Evolutionary conservation across 164 flowering plant genomes (phyloP).

Genomic region (Vitis rotundifolia): DNA sequence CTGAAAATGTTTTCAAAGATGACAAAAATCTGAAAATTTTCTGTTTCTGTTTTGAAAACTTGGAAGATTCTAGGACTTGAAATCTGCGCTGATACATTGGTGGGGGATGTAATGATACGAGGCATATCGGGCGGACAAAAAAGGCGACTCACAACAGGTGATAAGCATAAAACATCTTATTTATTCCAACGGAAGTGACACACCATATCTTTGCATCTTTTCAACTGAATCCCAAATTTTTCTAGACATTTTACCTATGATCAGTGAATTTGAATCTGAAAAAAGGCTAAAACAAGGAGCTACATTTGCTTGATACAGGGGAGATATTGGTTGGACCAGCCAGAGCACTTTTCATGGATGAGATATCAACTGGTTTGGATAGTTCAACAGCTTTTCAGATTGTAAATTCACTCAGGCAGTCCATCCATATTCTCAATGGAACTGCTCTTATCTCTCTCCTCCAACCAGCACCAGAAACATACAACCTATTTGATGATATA

Average conservation of each 20-base stretch:
- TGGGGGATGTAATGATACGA: slow-evolving; percentile 45
- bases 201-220: not conserved
- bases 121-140: slow-evolving; percentile 58
- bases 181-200: too few relatives aligned
- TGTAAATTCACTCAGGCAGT: slow-evolving; percentile 43
- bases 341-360: slow-evolving; percentile 56
- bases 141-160: slow-evolving; percentile 54
- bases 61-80: slow-evolving; percentile 53
- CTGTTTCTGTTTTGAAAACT: not conserved
- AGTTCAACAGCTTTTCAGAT: slow-evolving; percentile 59
- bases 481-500: slow-evolving; percentile 49
- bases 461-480: slow-evolving; percentile 57
- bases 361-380: slow-evolving; percentile 63
- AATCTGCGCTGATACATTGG: slow-evolving; percentile 48
- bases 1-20: not conserved
- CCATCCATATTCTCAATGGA: slow-evolving; percentile 40
- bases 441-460: slow-evolving; percentile 52
- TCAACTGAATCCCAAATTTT: not conserved
- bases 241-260: not conserved
- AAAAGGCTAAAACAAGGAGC: too few relatives aligned
- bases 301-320: slow-evolving; percentile 22
- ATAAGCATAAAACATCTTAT: not conserved
- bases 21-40: not conserved
- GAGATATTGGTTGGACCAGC: slow-evolving; percentile 65
- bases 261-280: not conserved